Evolutionary conservation across 257 asterid species (phyloP), one percentile per base, ranked within the genome.

Genomic region (Scutellaria minor): DNA sequence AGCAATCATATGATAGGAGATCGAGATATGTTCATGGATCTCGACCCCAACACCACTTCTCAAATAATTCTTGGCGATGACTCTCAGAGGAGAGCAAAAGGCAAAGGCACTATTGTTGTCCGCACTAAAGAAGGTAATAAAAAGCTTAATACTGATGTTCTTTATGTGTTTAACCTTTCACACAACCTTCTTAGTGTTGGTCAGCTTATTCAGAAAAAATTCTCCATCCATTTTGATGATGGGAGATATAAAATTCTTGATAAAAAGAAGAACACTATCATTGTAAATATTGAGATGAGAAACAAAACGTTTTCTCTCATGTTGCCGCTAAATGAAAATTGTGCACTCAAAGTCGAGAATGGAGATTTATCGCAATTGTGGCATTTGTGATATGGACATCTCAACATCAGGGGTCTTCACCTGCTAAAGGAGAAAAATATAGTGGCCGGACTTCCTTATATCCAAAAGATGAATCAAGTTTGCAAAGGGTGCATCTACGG

Each of bases 171-270:
- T 0, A 48, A 48, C 6, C 27, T 47, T 35, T 47, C 59, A 1
- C 59, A 66, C 45, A 47, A 66, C 12, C 59, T 48, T 66, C 58
- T 65, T 11, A 31, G 45, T 48, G 44, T 64, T 22, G 56, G 70
- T 0, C 56, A 45, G n/a, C 56, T 64, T 8, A 45, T 46, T 45
- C 42, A 47, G 6, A 47, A 48, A 9, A 35, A 48, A 13, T 47
- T 47, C 7, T 27, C 45, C 2, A 15, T 48, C 7, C 27, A 11
- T 14, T 66, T 66, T 6, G 35, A 35, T 35, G 47, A 68, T 39
- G 62, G 27, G 3, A 52, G 9, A 14, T 51, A 62, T 48, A 35
- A 67, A 37, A 37, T 67, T 9, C 18, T 51, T n/a, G 48, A 67
- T 20, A 67, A 67, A 37, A 15, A 22, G n/a, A n/a, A n/a, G 41